These are phyloP conservation scores for Celoporthe dispersa DNA, from an alignment of 2,329 filamentous ascomycete species.

Conservation along the genomic window DNA sequence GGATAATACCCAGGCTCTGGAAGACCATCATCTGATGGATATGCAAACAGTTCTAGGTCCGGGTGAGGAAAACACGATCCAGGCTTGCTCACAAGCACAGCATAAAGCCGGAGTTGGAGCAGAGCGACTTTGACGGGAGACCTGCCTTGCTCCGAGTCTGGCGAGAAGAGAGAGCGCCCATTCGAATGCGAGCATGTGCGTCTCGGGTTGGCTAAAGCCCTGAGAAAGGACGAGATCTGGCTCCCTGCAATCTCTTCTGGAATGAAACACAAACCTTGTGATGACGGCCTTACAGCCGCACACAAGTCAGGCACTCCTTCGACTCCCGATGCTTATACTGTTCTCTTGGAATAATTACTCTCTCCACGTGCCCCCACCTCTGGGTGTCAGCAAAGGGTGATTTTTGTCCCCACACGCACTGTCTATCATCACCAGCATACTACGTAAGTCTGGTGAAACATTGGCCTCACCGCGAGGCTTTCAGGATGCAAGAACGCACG, in stretches of 20 bases:
- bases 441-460: not conserved
- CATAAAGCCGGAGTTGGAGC: not conserved
- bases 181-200: not conserved
- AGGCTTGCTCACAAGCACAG: not conserved
- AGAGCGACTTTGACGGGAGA: not conserved
- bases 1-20: not conserved
- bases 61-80: not conserved
- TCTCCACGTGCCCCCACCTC: not conserved
- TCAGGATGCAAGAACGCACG: not conserved
- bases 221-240: not conserved
- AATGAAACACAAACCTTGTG: not conserved
- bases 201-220: not conserved
- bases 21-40: not conserved
- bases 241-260: not conserved
- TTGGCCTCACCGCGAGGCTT: not conserved
- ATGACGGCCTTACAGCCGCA: not conserved
- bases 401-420: not conserved
- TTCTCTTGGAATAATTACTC: not conserved
- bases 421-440: not conserved
- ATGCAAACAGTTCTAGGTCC: not conserved
- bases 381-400: not conserved
- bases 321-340: not conserved
- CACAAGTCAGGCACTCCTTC: not conserved
- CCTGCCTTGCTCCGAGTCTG: not conserved
- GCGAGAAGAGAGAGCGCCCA: not conserved